These are phyloP conservation scores for Mycena pura DNA, from an alignment of 768 basidiomycete genomes.

Conservation along the genomic window DNA sequence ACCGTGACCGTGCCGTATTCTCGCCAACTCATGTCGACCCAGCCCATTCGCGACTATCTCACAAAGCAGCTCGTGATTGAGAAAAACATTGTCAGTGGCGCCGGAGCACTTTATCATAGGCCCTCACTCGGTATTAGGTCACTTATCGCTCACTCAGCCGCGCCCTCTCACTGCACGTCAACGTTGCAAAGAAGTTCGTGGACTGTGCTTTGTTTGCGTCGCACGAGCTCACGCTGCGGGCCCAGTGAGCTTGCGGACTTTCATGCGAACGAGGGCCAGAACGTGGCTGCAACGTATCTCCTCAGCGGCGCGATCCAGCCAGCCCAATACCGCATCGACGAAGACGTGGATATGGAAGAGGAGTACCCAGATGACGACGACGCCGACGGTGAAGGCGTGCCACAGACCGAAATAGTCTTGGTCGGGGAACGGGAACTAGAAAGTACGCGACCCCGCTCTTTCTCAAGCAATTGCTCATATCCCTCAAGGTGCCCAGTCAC, in stretches of 20 bases:
- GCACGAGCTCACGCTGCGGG: not conserved
- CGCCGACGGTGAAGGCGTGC: constrained; percentile 49
- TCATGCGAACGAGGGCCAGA: constrained; percentile 53
- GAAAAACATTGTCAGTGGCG: constrained; percentile 49
- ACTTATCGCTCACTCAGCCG: constrained; percentile 82
- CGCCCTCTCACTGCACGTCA: constrained; percentile 74
- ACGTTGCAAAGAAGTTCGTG: constrained; percentile 78
- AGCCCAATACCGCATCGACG: constrained; percentile 12
- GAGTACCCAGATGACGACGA: constrained; percentile 39
- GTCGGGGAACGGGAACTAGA: constrained; percentile 71
- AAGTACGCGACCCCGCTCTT: constrained; percentile 48
- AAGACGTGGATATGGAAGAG: constrained; percentile 49
- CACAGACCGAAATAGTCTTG: constrained; percentile 57
- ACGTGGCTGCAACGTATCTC: constrained; percentile 71
- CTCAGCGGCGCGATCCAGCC: constrained; percentile 61
- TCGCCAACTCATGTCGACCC: constrained; percentile 56
- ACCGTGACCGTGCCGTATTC: no score
- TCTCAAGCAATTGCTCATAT: not conserved
- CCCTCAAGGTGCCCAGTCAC: constrained; percentile 56
- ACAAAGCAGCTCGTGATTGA: constrained; percentile 60
- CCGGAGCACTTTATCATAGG: not conserved
- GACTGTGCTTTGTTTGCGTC: not conserved
- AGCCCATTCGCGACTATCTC: constrained; percentile 52
- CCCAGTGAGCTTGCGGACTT: constrained; percentile 69
- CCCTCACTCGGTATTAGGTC: constrained; percentile 53